Conservation (phyloP, 257 asterid species). For the Prunella vulgaris region DNA sequence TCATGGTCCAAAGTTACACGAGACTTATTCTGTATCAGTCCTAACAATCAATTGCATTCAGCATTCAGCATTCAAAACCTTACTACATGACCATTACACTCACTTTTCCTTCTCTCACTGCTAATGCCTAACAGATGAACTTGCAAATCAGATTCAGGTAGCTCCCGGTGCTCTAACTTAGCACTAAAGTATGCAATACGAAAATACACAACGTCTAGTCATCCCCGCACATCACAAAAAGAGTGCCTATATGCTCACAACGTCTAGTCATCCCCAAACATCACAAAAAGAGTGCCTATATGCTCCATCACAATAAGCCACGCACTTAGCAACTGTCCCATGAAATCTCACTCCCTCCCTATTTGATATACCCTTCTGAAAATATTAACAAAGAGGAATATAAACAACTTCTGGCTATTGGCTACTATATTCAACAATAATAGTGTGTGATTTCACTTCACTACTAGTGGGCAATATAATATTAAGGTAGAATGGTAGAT, state of each 20-base stretch:
- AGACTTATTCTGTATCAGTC: background rate
- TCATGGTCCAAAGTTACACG: background rate
- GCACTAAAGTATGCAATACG: background rate
- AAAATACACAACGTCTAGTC: no score
- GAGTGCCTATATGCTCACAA: background rate
- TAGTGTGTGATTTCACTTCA: background rate
- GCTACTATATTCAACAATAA: background rate
- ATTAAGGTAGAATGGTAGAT: background rate
- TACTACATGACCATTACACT: background rate
- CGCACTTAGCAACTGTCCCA: background rate
- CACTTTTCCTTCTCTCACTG: background rate
- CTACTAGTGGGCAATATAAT: background rate
- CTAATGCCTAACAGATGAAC: background rate
- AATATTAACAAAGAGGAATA: background rate
- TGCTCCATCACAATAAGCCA: constrained; percentile 5
- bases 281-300: background rate
- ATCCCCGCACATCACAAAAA: background rate
- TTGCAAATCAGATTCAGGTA: background rate
- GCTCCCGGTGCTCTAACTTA: background rate
- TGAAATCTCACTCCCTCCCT: background rate
- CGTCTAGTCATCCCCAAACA: background rate
- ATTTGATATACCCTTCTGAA: background rate
- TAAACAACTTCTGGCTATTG: background rate
- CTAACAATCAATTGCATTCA: background rate
- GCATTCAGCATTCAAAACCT: no score